phyloP scores from a whole-genome alignment of 805 yeast genomes.

The Pichia cabralensis region DNA sequence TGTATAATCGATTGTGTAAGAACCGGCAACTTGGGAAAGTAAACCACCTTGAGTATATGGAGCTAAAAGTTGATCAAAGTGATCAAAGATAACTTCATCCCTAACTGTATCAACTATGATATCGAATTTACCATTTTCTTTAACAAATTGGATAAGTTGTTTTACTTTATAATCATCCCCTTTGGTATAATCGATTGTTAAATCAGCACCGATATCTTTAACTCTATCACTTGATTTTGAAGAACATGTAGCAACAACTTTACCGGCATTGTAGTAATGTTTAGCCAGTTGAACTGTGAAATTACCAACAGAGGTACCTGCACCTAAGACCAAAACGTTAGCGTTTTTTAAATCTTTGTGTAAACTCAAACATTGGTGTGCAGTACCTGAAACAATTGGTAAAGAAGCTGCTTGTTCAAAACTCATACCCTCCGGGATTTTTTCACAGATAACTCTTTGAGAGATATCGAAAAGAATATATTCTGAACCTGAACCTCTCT shows the following conservation, averaged over 20 bases:
- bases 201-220: conserved; percentile 40
- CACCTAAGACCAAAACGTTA: conserved; percentile 59
- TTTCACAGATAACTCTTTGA: conserved; percentile 16
- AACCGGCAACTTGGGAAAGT: conserved; percentile 51
- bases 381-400: conserved; percentile 59
- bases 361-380: conserved; percentile 24
- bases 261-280: conserved; percentile 33
- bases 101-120: conserved; percentile 61
- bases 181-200: conserved; percentile 46
- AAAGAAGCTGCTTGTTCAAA: conserved; percentile 53
- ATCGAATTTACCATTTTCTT: conserved; percentile 42
- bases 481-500: conserved; percentile 35
- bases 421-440: conserved; percentile 37
- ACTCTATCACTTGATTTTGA: conserved; percentile 20
- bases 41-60: conserved; percentile 36
- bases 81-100: conserved; percentile 30
- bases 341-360: conserved; percentile 22
- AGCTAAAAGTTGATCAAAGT: conserved; percentile 33
- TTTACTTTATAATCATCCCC: conserved; percentile 28
- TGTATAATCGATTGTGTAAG: conserved; percentile 30
- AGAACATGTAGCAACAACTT: conserved; percentile 45
- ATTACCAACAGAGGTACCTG: conserved; percentile 60
- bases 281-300: conserved; percentile 48
- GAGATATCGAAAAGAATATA: conserved; percentile 31
- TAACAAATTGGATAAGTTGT: conserved; percentile 25